Base-by-base conservation (phyloP, 805 yeast species). In the Spencermartinsiella europaea region DNA sequence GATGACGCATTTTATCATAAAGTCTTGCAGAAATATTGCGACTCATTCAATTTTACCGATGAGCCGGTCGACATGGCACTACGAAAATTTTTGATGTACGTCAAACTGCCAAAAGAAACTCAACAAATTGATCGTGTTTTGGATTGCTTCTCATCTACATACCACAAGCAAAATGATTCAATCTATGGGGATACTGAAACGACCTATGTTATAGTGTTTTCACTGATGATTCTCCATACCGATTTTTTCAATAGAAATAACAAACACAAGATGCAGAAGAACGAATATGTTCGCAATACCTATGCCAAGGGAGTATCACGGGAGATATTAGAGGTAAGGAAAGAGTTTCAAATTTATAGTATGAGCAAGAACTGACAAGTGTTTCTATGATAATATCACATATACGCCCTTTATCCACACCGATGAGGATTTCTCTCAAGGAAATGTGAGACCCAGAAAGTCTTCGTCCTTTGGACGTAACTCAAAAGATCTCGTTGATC, bases 41-140 rank as follows among this genome's bases (percentile, higher is more conserved):
- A 49, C 19, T 50, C 62, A 14, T 80, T 80, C 55, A 69, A 76
- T 44, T 80, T 84, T 48, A 38, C 54, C 2, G 67, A 67, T 21
- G 77, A 76, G 50, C 85, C 93, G 0, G 55, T 85, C 15, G 93
- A 85, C 55, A 67, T 85, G 48, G 72, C 90, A 0, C 61, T 85
- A 43, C 65, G 90, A 36, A 76, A 74, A 53, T 72, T 84, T 42
- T 62, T 85, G 36, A 70, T 79, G 68, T 65, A 72, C 40, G 72
- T 79, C 47, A 77, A 78, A 45, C 64, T 85, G 21, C 93, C 93
- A 0, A 74, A 71, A 50, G 93, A 85, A 57, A 69, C 87, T 0
- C 91, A 84, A 59, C 90, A 85, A 57, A 84, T 85, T 42, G 91
- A 85, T 55, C 68, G 89, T 40, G 72, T 82, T 2, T 64, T 85